phyloP scores from a whole-genome alignment of 495 filamentous ascomycete species.

The Aspergillus carlsbadensis region DNA sequence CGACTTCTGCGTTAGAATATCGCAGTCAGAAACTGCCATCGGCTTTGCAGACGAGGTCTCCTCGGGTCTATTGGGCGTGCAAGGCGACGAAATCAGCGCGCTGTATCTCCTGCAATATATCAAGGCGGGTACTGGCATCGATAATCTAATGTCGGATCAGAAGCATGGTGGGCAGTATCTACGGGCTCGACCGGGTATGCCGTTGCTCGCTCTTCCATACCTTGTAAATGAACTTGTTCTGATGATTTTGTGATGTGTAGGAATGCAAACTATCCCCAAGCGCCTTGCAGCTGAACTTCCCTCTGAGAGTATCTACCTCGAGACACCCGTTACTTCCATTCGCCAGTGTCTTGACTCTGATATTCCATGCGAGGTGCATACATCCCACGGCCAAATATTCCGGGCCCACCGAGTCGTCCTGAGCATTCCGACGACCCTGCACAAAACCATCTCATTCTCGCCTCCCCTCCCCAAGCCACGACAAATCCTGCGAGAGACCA shows the following conservation, averaged over 20 bases:
- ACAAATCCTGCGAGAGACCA: slow-evolving; percentile 13
- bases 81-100: no score
- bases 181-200: slow-evolving; percentile 33
- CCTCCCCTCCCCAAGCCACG: slow-evolving; percentile 27
- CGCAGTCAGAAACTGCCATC: no score
- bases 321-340: neutral
- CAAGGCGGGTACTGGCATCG: slow-evolving; percentile 40
- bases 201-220: no score
- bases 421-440: slow-evolving; percentile 31
- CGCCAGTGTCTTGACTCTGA: neutral
- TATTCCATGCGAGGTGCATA: slow-evolving; percentile 21
- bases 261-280: slow-evolving; percentile 28
- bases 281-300: slow-evolving; percentile 24
- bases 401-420: slow-evolving; percentile 36
- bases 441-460: slow-evolving; percentile 33
- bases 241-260: neutral
- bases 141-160: slow-evolving; percentile 37
- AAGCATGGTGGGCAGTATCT: slow-evolving; percentile 46
- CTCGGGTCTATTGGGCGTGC: no score
- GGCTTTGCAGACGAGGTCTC: no score
- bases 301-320: neutral
- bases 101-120: no score
- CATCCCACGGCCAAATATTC: slow-evolving; percentile 19
- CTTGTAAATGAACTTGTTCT: neutral
- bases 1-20: no score